phyloP scores from a whole-genome alignment of 306 rosid genomes.

The Vicia sativa region DNA sequence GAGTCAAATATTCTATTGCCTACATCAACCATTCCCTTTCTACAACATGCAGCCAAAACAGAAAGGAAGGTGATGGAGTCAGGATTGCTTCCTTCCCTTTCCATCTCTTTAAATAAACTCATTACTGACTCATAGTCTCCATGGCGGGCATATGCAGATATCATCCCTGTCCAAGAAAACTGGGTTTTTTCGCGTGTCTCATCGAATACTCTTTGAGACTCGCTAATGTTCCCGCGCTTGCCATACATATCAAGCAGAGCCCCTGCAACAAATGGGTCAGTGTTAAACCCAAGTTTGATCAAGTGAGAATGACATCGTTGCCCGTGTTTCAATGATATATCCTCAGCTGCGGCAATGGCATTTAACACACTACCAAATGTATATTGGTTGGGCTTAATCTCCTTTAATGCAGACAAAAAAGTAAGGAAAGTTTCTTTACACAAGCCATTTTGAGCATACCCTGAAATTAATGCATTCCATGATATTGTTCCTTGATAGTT shows the following conservation, averaged over 20 bases:
- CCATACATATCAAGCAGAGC: slow-evolving; percentile 89
- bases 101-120: slow-evolving; percentile 65
- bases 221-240: slow-evolving; percentile 72
- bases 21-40: slow-evolving; percentile 76
- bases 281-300: slow-evolving; percentile 61
- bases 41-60: slow-evolving; percentile 66
- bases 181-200: slow-evolving; percentile 60
- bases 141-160: slow-evolving; percentile 75
- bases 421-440: slow-evolving; percentile 63
- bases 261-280: slow-evolving; percentile 62
- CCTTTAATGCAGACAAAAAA: slow-evolving; percentile 56
- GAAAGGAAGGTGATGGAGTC: slow-evolving; percentile 81
- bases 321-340: slow-evolving; percentile 70
- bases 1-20: slow-evolving; percentile 60
- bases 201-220: slow-evolving; percentile 63
- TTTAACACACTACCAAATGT: slow-evolving; percentile 87
- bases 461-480: slow-evolving; percentile 91
- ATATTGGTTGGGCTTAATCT: slow-evolving; percentile 73
- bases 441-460: slow-evolving; percentile 74
- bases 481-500: slow-evolving; percentile 59
- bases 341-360: slow-evolving; percentile 72
- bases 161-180: slow-evolving; percentile 79
- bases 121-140: slow-evolving; percentile 70
- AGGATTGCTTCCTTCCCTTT: slow-evolving; percentile 54
- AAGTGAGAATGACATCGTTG: slow-evolving; percentile 72